Evolutionary conservation across 2,329 filamentous ascomycete genomes (phyloP).

Genomic region (Neoascochyta sp.): DNA sequence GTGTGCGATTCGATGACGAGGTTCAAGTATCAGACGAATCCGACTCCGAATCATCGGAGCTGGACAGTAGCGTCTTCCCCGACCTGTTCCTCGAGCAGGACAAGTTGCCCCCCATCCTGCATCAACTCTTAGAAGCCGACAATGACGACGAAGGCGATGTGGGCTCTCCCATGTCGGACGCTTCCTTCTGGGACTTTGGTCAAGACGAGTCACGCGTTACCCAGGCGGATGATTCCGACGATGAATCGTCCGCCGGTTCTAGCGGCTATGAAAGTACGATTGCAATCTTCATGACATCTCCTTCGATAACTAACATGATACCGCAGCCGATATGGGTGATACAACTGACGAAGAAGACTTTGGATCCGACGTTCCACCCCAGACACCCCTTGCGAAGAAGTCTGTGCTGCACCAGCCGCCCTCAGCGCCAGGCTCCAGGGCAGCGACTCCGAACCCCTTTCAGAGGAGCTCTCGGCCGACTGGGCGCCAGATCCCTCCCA

Average conservation of each 20-base stretch:
- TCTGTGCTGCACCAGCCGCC: slow-evolving; percentile 50
- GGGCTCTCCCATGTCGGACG: slow-evolving; percentile 36
- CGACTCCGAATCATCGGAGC: slow-evolving; percentile 46
- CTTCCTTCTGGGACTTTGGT: slow-evolving; percentile 62
- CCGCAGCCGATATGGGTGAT: slow-evolving; percentile 56
- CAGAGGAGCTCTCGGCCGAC: slow-evolving; percentile 26
- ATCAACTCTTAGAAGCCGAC: slow-evolving; percentile 65
- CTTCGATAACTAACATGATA: slow-evolving; percentile 44
- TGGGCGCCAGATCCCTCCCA: slow-evolving; percentile 28
- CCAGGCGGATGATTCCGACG: slow-evolving; percentile 28
- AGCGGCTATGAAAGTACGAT: slow-evolving; percentile 60
- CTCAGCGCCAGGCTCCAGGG: slow-evolving; percentile 41
- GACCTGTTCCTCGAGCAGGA: slow-evolving; percentile 76
- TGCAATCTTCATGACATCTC: slow-evolving; percentile 17
- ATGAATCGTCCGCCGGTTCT: slow-evolving; percentile 47
- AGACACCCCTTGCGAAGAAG: slow-evolving; percentile 40
- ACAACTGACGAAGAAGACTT: slow-evolving; percentile 52
- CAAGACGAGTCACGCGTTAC: slow-evolving; percentile 45
- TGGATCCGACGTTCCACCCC: slow-evolving; percentile 47
- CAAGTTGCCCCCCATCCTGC: slow-evolving; percentile 67
- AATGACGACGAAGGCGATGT: slow-evolving; percentile 48
- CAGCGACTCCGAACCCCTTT: slow-evolving; percentile 39
- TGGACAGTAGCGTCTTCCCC: slow-evolving; percentile 66
- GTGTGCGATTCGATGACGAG: slow-evolving; percentile 69
- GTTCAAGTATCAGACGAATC: slow-evolving; percentile 62